Conservation (phyloP, 106 monocot genomes). For the Chionographis japonica region DNA sequence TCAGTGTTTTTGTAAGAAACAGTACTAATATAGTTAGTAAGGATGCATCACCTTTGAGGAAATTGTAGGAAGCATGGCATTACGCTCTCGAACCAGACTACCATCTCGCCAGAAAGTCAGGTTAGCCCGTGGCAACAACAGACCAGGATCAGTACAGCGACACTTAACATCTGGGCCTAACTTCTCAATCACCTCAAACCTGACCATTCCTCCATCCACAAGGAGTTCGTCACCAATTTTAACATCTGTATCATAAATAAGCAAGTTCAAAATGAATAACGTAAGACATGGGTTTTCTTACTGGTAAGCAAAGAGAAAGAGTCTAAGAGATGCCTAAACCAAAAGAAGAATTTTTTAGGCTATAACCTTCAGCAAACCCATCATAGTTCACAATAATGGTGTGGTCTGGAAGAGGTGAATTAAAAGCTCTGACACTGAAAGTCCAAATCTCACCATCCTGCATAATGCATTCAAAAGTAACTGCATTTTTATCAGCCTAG, state of each 20-base stretch:
- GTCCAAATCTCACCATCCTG: constrained; percentile 99
- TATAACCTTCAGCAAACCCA: constrained; percentile 93
- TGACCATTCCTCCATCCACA: constrained; percentile 99
- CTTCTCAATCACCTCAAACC: constrained; percentile 97
- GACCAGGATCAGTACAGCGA: constrained; percentile 62
- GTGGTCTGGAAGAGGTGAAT: constrained; percentile 68
- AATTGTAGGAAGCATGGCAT: constrained; percentile 99
- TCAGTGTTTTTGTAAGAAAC: neutral
- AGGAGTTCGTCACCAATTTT: constrained; percentile 95
- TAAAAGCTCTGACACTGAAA: constrained; percentile 82
- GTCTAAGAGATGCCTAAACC: neutral
- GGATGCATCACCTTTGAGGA: constrained; percentile 75
- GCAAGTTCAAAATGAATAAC: neutral
- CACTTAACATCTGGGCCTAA: constrained; percentile 97
- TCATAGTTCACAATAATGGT: constrained; percentile 92
- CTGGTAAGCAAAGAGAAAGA: neutral
- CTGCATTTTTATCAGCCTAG: neutral
- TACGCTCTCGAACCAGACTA: constrained; percentile 86
- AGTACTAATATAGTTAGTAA: neutral
- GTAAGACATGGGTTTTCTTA: neutral
- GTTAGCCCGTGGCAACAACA: constrained; percentile 71
- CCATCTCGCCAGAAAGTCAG: constrained; percentile 81
- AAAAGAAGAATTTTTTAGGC: neutral
- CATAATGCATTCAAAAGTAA: neutral
- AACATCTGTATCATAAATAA: constrained; percentile 52